These are phyloP conservation scores for Graphium sp. DNA, from an alignment of 2,329 filamentous ascomycete genomes.

Conservation along the genomic window DNA sequence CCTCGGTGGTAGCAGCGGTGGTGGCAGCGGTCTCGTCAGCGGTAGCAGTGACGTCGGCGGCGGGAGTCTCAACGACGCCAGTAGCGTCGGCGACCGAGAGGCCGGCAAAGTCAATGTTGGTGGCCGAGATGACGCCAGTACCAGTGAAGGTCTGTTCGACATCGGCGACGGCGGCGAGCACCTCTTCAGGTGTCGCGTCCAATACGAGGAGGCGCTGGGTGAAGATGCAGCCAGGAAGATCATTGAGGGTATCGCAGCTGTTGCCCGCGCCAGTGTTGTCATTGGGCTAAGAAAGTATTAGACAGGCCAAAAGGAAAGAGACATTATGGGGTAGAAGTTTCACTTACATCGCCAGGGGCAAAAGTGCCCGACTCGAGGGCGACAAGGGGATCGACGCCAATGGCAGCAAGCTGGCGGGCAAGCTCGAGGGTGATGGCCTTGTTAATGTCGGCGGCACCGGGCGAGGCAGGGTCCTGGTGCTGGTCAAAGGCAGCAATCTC, in stretches of 20 bases:
- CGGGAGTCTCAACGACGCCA: slow-evolving; percentile 2
- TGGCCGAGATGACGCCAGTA: slow-evolving; percentile 13
- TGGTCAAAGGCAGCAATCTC: slow-evolving; percentile 47
- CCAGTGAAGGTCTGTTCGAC: slow-evolving; percentile 15
- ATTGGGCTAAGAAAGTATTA: slow-evolving; percentile 1
- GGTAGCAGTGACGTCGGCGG: slow-evolving; percentile 2
- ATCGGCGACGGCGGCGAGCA: slow-evolving; percentile 26
- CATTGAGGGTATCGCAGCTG: slow-evolving; percentile 28
- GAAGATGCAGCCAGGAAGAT: slow-evolving; percentile 36
- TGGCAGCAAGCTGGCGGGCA: slow-evolving; percentile 38
- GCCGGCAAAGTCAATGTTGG: slow-evolving; percentile 10
- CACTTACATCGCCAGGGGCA: slow-evolving; percentile 34
- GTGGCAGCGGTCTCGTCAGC: slow-evolving; percentile 2
- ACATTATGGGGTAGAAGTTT: background rate
- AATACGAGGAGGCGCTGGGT: slow-evolving; percentile 31
- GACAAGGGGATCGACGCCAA: slow-evolving; percentile 44
- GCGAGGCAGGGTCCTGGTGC: slow-evolving; percentile 51
- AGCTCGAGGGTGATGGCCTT: slow-evolving; percentile 42
- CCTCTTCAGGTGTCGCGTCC: slow-evolving; percentile 33
- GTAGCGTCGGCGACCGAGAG: slow-evolving; percentile 8
- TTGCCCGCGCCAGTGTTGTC: slow-evolving; percentile 12
- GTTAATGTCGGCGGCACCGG: slow-evolving; percentile 37
- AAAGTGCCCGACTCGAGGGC: slow-evolving; percentile 49
- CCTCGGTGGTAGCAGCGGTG: slow-evolving; percentile 1
- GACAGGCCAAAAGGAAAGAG: background rate